Evolutionary conservation across 2,329 filamentous ascomycete genomes (phyloP).

Genomic region (Aspergillus sergii): DNA sequence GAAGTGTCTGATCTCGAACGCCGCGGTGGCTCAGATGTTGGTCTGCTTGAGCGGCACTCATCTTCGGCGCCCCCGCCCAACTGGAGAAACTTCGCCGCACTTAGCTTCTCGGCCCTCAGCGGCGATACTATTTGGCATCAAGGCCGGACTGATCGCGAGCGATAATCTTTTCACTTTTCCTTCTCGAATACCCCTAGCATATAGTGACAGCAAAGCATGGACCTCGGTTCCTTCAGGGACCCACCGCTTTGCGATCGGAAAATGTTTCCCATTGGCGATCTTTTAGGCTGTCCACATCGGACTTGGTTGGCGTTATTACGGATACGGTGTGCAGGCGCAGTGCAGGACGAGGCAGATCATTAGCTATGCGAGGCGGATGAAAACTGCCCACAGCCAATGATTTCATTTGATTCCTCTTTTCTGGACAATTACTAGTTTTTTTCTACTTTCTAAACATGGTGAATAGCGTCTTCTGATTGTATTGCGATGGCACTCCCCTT

Average conservation of each 20-base stretch:
- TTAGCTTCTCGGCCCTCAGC: conserved; percentile 49
- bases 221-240: conserved; percentile 13
- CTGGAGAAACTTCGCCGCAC: conserved; percentile 48
- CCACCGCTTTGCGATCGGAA: conserved; percentile 19
- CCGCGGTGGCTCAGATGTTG: conserved; percentile 36
- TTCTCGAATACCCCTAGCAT: conserved; percentile 10
- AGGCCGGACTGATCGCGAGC: conserved; percentile 40
- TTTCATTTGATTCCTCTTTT: background rate
- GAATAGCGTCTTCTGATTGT: background rate
- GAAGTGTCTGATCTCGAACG: conserved; percentile 48
- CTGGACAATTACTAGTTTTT: background rate
- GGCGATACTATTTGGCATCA: conserved; percentile 51
- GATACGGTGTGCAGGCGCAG: conserved; percentile 22
- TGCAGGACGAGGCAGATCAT: conserved; percentile 9
- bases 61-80: conserved; percentile 38
- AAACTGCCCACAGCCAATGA: background rate
- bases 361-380: conserved; percentile 9
- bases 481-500: background rate
- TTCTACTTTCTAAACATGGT: background rate
- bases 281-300: conserved; percentile 18
- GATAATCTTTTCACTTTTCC: conserved; percentile 27
- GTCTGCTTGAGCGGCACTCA: conserved; percentile 36
- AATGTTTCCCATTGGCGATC: conserved; percentile 38
- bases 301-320: conserved; percentile 36
- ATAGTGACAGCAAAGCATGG: background rate